These are phyloP conservation scores for Gossypium davidsonii DNA, from an alignment of 441 rosid species.

Conservation along the genomic window DNA sequence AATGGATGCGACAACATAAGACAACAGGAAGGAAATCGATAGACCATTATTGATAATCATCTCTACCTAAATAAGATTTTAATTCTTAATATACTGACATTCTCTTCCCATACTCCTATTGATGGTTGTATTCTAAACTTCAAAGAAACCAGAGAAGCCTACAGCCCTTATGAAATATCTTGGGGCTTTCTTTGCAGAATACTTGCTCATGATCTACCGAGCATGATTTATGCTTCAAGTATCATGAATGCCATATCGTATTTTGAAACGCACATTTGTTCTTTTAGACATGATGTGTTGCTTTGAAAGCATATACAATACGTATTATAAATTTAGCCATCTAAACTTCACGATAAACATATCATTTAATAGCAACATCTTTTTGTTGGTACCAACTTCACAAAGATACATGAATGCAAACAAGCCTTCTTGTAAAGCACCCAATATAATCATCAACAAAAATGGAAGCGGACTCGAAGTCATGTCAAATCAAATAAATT, in stretches of 20 bases:
- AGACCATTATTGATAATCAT: background rate
- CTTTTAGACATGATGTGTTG: background rate
- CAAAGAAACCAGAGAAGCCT: background rate
- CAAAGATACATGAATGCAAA: background rate
- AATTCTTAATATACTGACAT: background rate
- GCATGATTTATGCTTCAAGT: background rate
- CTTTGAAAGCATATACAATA: background rate
- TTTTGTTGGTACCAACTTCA: background rate
- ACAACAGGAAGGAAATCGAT: background rate
- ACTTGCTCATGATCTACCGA: background rate
- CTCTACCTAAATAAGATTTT: background rate
- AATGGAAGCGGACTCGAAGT: background rate
- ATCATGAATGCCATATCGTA: background rate
- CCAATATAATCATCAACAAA: background rate
- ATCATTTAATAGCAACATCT: no score
- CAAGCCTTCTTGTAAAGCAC: background rate
- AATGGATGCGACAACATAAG: background rate
- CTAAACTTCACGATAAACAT: background rate
- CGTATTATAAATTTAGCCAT: background rate
- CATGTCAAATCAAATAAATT: background rate
- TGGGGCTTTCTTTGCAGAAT: background rate
- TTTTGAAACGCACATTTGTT: background rate
- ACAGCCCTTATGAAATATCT: slow-evolving; percentile 7
- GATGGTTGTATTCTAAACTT: background rate
- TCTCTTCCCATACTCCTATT: background rate